Evolutionary conservation across 2,329 filamentous ascomycete genomes (phyloP).

Genomic region (Fusarium sarcochroum): DNA sequence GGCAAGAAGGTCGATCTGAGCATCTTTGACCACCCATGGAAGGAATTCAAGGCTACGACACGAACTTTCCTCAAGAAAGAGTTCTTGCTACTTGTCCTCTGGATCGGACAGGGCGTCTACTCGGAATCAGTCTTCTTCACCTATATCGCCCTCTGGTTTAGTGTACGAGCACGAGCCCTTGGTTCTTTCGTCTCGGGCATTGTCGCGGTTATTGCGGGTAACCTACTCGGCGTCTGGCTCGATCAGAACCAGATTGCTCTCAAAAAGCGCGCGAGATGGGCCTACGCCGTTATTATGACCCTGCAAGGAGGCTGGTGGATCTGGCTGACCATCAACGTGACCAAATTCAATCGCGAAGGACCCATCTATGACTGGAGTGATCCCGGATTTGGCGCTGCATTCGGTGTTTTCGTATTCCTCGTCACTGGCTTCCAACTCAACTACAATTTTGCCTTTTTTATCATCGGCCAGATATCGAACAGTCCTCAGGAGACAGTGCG

Average conservation of each 20-base stretch:
- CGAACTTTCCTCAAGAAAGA: slow-evolving; percentile 70
- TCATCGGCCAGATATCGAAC: slow-evolving; percentile 73
- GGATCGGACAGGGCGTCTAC: slow-evolving; percentile 77
- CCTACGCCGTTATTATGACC: slow-evolving; percentile 65
- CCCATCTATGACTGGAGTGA: slow-evolving; percentile 76
- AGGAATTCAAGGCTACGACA: slow-evolving; percentile 70
- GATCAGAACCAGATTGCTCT: slow-evolving; percentile 67
- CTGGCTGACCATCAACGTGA: slow-evolving; percentile 75
- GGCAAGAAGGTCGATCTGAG: slow-evolving; percentile 69
- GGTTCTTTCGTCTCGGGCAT: slow-evolving; percentile 77
- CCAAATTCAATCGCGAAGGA: slow-evolving; percentile 66
- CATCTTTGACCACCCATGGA: slow-evolving; percentile 66
- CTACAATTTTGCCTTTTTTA: slow-evolving; percentile 78
- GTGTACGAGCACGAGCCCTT: slow-evolving; percentile 71
- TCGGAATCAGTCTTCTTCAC: slow-evolving; percentile 71
- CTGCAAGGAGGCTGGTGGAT: slow-evolving; percentile 78
- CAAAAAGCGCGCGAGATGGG: slow-evolving; percentile 64
- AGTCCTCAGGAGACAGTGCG: slow-evolving; percentile 73
- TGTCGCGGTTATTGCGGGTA: slow-evolving; percentile 72
- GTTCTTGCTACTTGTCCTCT: slow-evolving; percentile 72
- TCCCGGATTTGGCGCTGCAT: slow-evolving; percentile 72
- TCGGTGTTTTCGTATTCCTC: slow-evolving; percentile 75
- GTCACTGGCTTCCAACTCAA: slow-evolving; percentile 79
- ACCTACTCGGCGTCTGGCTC: slow-evolving; percentile 72
- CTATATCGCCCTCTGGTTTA: slow-evolving; percentile 69